These are phyloP conservation scores for Backusella mclennaniae DNA, from an alignment of 192 early-diverging fungal genomes.

Conservation along the genomic window DNA sequence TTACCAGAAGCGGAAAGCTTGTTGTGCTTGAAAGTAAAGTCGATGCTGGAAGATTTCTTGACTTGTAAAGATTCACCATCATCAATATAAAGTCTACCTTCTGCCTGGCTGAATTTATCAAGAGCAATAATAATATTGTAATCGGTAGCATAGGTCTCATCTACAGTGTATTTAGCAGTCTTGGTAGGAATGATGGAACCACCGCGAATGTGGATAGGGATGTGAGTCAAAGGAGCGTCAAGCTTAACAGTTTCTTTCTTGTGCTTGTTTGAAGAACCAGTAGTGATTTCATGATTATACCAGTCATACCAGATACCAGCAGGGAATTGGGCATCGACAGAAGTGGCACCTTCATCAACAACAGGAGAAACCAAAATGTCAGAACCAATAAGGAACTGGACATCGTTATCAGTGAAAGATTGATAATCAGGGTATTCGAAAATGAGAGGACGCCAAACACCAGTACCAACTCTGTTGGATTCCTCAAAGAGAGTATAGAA, in stretches of 20 bases:
- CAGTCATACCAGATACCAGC: constrained; percentile 64
- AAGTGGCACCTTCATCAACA: constrained; percentile 40
- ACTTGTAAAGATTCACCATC: constrained; percentile 56
- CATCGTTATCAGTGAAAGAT: constrained; percentile 44
- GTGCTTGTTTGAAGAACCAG: constrained; percentile 7
- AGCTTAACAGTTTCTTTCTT: constrained; percentile 32
- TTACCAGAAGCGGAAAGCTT: constrained; percentile 23
- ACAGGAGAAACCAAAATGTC: constrained; percentile 60
- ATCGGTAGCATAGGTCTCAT: constrained; percentile 40
- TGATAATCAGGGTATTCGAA: constrained; percentile 48
- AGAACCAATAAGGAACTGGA: constrained; percentile 60
- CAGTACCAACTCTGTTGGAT: constrained; percentile 49
- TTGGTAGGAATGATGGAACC: constrained; percentile 58
- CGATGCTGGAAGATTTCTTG: constrained; percentile 14
- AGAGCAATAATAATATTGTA: constrained; percentile 53
- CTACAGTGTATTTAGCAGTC: constrained; percentile 46
- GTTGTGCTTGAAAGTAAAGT: constrained; percentile 12
- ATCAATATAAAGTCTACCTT: constrained; percentile 58
- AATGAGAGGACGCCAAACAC: constrained; percentile 53
- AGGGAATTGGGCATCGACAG: constrained; percentile 64
- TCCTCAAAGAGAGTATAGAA: constrained; percentile 54
- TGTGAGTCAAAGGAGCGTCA: constrained; percentile 46
- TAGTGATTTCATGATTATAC: constrained; percentile 33
- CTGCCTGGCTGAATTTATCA: constrained; percentile 42
- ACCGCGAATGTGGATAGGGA: constrained; percentile 62